Base-by-base conservation (phyloP, 192 early-diverging fungal species). In the Mortierella claussenii region DNA sequence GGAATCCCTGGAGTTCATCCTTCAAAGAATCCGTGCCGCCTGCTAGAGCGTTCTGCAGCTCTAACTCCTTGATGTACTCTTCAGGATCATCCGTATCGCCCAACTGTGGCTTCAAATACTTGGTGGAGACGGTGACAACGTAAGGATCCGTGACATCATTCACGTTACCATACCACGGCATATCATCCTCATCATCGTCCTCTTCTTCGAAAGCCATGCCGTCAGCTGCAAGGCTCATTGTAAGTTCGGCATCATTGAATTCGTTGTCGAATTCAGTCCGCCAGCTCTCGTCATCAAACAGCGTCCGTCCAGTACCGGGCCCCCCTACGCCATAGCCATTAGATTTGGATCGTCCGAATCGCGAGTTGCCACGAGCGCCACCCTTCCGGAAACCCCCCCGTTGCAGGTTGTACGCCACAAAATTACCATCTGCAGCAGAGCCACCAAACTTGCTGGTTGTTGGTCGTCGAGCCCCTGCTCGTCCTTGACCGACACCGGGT, bases 371-470 rank as follows among this genome's bases (percentile, higher is more conserved):
- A 12, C 58, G 49, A 21, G 53, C 52, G 11, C 73, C 59, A 0
- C 73, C 56, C 49, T 67, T 61, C 64, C 36, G 61, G 36, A 53
- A 65, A 13, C 49, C 52, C 24, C 63, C 57, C 12, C 64, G 50
- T 23, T 76, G 73, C 2, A 76, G 64, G 13, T 67, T 76, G 23
- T 76, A 76, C 7, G 73, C 63, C 7, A 76, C 73, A 62, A 56
- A 76, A 32, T 76, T 76, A 21, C 65, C 73, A 32, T 60, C 65
- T 10, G 43, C 23, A 0, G 31, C 44, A 44, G 62, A 18, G 5
- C 63, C 57, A 8, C 70, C 56, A 53, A 43, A 52, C n/a, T 66
- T 65, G 36, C 44, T 67, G 17, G 58, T 7, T 3, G 32, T 12
- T 3, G 55, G 21, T 28, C 31, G 52, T 17, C 46, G 23, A 21